A percentile compares a stretch with the other conserved stretches of the same genome.
Evolutionary conservation across 2,329 filamentous ascomycete genomes (phyloP).

Genomic region (Claviceps sorghi): DNA sequence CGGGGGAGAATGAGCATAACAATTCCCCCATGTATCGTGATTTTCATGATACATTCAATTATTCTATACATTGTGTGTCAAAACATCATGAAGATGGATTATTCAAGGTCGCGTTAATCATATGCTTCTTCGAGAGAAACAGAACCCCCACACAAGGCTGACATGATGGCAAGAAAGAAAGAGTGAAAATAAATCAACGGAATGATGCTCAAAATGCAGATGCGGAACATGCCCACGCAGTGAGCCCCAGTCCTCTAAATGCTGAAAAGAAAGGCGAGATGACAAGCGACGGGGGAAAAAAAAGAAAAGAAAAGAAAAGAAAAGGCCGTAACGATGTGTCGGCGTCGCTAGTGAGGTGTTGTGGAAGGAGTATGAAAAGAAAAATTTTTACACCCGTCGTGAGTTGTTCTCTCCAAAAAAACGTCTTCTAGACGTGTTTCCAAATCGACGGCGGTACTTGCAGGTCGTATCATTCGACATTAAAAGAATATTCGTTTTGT

Average conservation of each 20-base stretch:
- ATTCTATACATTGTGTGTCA: background rate
- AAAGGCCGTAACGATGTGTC: background rate
- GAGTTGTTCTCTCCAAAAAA: background rate
- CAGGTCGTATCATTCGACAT: background rate
- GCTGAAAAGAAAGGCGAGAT: background rate
- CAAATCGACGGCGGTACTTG: background rate
- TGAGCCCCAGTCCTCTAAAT: background rate
- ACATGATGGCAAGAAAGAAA: background rate
- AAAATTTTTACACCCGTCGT: background rate
- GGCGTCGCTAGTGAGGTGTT: background rate
- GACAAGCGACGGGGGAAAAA: background rate
- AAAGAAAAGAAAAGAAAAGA: no score
- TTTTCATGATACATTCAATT: background rate
- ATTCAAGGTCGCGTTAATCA: background rate
- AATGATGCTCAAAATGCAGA: background rate
- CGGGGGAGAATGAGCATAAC: background rate
- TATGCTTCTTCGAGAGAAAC: background rate
- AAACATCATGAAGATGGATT: background rate
- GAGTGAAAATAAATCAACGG: background rate
- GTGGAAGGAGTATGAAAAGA: background rate
- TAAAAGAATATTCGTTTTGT: background rate
- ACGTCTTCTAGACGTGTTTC: background rate
- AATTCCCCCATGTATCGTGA: background rate
- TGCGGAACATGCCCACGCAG: background rate
- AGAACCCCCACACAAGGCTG: background rate